Evolutionary conservation across 2,329 filamentous ascomycete species (phyloP), one percentile per base, ranked within the genome.

Genomic region (Monilinia fructigena): DNA sequence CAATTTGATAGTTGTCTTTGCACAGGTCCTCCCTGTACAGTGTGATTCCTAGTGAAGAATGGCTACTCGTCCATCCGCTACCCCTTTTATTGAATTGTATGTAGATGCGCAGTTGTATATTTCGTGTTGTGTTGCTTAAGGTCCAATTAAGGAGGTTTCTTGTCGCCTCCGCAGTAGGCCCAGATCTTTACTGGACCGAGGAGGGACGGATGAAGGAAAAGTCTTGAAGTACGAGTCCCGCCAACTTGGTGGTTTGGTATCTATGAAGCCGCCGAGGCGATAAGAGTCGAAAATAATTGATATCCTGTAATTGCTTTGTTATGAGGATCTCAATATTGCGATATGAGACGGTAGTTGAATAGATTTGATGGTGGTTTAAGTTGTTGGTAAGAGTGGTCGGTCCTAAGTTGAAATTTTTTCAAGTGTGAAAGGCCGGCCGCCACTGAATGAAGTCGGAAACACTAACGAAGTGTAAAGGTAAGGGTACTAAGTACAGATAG

Each of bases 121-220:
- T 70, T 53, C 59, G 48, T 16, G 54, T 53, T 53, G 53, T 20
- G 18, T 48, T 55, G 52, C 35, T 28, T 47, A 40, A 70, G 61
- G 67, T 52, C 83, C 80, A 94, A 82, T 97, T 98, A 98, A 85
- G 94, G 94, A 79, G 95, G 94, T 82, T 96, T 94, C 84, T 93
- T 95, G 85, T 95, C 92, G 83, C 93, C 91, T 90, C 94, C 93
- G 85, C 89, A 89, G 80, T 94, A 94, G 88, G 96, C 93, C 93
- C 93, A 92, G 85, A 89, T 88, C 79, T 89, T 88, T 12, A 55
- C 64, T 81, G 93, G 94, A 85, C 92, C 92, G 80, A 94, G 89
- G 83, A 96, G 91, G 92, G 93, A 84, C 89, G 89, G 78, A 89
- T 84, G 82, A 89, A 89, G 80, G 88, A 89, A 79, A 90, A 86